These are phyloP conservation scores for Mucor sp. DNA, from an alignment of 371 early-diverging fungal genomes.

Conservation along the genomic window DNA sequence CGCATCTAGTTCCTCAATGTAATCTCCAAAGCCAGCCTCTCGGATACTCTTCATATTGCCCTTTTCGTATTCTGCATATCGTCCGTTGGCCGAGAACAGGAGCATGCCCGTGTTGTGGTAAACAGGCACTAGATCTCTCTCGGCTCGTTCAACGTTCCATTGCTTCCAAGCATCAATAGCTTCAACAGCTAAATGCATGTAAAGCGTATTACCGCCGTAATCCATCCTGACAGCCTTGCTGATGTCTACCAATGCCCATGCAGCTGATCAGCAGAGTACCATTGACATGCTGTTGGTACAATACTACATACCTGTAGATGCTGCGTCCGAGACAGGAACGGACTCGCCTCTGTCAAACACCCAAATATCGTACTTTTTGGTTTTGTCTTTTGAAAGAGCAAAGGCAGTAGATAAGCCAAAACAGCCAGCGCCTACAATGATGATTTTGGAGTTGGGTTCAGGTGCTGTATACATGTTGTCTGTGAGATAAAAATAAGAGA, in stretches of 20 bases:
- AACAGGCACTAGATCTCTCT: conserved; percentile 24
- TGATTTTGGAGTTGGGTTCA: conserved; percentile 20
- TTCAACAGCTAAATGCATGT: conserved; percentile 42
- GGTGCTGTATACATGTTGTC: conserved; percentile 7
- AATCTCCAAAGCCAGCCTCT: conserved; percentile 35
- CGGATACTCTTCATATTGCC: conserved; percentile 32
- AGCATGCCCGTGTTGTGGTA: conserved; percentile 47
- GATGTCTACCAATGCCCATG: conserved; percentile 32
- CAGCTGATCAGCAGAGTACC: not conserved
- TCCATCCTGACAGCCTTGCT: conserved; percentile 54
- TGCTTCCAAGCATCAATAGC: conserved; percentile 53
- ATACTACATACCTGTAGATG: conserved; percentile 36
- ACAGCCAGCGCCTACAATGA: conserved; percentile 56
- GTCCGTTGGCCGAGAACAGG: conserved; percentile 26
- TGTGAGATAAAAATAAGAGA: not conserved
- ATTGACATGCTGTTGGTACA: not conserved
- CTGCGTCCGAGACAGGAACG: conserved; percentile 48
- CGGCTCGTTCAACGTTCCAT: conserved; percentile 28
- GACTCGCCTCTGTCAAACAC: conserved; percentile 38
- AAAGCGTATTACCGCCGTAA: conserved; percentile 43
- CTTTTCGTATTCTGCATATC: conserved; percentile 35
- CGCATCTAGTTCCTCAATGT: conserved; percentile 28
- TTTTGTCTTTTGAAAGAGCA: conserved; percentile 22
- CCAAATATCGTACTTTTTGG: conserved; percentile 32
- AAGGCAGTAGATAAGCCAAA: conserved; percentile 57